Evolutionary conservation across 306 rosid genomes (phyloP), one percentile per base, ranked within the genome.

Genomic region (Trifolium repens): DNA sequence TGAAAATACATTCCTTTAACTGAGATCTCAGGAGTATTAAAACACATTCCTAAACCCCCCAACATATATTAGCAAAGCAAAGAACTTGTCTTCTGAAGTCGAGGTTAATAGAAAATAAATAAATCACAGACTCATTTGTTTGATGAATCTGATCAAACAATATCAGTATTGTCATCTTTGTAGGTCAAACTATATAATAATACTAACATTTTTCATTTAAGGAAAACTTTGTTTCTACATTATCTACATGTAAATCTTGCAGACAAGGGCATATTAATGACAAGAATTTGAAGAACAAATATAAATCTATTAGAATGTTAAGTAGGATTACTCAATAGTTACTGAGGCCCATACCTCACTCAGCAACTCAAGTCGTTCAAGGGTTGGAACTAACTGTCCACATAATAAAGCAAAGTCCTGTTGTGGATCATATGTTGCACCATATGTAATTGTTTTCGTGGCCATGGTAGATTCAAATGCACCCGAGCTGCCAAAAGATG

Each of bases 281-380:
- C 24, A 0, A 49, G 3, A 24, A 30, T 3, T 37, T 46, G 32
- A 47, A 39, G 58, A 30, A 6, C 12, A 47, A 47, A 34, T 4
- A 14, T 42, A 16, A 63, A 70, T 42, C 34, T 46, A 76, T 42
- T 15, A 32, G 37, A 71, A 66, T 22, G 17, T 75, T 32, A 76
- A 49, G 8, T 30, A 66, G 44, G 35, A 57, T 9, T 35, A 5
- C 34, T 57, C 5, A 60, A 11, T 16, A 59, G 73, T 49, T 43
- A 16, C 35, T 30, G 12, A 53, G 75, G 72, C 22, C 16, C 80
- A 67, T 80, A 94, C 98, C 98, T 94, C 97, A 78, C 85, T 87
- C 13, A 90, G 78, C 76, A 85, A 72, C 81, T 94, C 98, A 0
- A 94, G 98, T 81, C 92, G 87, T 82, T 91, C 96, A 46, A 94